Evolutionary conservation across 768 basidiomycete species (phyloP).

Genomic region (Favolaschia claudopus): DNA sequence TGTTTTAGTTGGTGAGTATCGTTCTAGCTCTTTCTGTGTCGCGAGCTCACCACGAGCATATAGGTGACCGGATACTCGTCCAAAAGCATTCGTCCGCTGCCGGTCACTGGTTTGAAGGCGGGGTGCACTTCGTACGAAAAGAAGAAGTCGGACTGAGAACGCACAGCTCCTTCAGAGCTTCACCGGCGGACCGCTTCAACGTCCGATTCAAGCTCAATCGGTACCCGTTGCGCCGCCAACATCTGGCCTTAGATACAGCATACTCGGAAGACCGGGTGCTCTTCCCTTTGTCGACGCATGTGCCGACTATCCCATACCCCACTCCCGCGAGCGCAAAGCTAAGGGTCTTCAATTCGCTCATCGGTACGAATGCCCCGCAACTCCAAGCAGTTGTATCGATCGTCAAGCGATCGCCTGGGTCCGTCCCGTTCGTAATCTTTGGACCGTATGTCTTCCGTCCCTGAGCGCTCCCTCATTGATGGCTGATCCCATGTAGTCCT

Average conservation of each 20-base stretch:
- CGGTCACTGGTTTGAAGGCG: slow-evolving; percentile 65
- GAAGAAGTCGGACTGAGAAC: slow-evolving; percentile 62
- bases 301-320: slow-evolving; percentile 24
- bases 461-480: background rate
- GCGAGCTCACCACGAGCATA: slow-evolving; percentile 2
- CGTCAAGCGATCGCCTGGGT: slow-evolving; percentile 49
- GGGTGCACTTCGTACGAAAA: slow-evolving; percentile 59
- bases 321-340: slow-evolving; percentile 22
- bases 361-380: slow-evolving; percentile 56
- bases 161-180: slow-evolving; percentile 48
- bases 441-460: slow-evolving; percentile 60
- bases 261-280: slow-evolving; percentile 56
- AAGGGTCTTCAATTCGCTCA: slow-evolving; percentile 48
- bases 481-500: slow-evolving; percentile 44
- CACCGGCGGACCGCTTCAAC: slow-evolving; percentile 47
- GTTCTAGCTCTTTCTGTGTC: background rate
- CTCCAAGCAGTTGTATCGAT: slow-evolving; percentile 58
- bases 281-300: slow-evolving; percentile 51
- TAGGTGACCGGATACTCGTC: slow-evolving; percentile 64
- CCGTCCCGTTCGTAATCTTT: slow-evolving; percentile 65
- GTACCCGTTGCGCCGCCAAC: slow-evolving; percentile 62
- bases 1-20: slow-evolving; percentile 57
- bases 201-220: slow-evolving; percentile 68
- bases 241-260: slow-evolving; percentile 59
- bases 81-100: slow-evolving; percentile 44